Base-by-base conservation (phyloP, 1,139 yeast species). In the Hyphopichia fennica region DNA sequence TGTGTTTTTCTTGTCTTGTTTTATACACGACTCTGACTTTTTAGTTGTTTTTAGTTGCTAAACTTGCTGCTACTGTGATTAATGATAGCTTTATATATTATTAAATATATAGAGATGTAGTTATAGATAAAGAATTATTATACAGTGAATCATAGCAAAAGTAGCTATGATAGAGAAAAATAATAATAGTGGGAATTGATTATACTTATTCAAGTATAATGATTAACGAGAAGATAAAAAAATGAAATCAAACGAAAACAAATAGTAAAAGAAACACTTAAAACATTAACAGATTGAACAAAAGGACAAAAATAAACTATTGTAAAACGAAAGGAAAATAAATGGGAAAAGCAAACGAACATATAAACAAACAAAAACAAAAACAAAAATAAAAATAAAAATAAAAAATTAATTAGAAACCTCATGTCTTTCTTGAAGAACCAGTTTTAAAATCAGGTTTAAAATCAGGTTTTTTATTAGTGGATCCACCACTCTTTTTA, bases 391-490 rank as follows among this genome's bases (percentile, higher is more conserved):
- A 31, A 30, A 30, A 14, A 30, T 11, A 10, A 16, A 11, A 30
- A 9, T 5, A 14, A 9, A 10, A 9, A 30, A 11, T 15, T 14
- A 20, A 20, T 20, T 5, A 20, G 5, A 30, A 5, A 14, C 14
- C 10, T 46, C 51, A 72, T 35, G 81, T 77, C 63, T 77, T 78
- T 49, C 82, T 68, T 20, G 81, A 74, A 34, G 75, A 62, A 10
- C 77, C 76, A 34, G 69, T 52, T 52, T 77, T 77, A 53, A 76
- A 77, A 52, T 77, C 82, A 28, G 79, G 81, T 57, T 74, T 77
- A 52, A 73, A 69, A 47, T 76, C 77, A 35, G 73, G 69, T 48
- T 67, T 72, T 50, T 59, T 60, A 15, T 50, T 41, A 9, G 59
- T 47, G 10, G 50, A 42, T 3, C 49, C 51, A 22, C 53, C 57